phyloP scores from a whole-genome alignment of 805 yeast species.

The Candida xyloterini region DNA sequence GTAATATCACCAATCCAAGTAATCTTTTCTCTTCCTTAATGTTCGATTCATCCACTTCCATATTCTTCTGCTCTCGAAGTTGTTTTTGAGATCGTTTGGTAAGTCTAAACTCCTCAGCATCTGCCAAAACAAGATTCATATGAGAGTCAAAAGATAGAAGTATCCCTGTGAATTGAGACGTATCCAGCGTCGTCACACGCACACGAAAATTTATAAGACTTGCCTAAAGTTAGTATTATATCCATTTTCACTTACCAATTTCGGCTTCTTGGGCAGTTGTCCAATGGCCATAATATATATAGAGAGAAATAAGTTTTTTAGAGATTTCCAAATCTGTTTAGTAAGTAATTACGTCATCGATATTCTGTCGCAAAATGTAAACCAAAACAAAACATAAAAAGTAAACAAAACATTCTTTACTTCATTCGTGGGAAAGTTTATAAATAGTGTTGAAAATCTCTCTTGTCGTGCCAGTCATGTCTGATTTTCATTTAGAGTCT shows the following conservation, averaged over 20 bases:
- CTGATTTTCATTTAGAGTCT: conserved; percentile 21
- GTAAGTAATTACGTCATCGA: conserved; percentile 4
- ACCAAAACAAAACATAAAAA: conserved; percentile 12
- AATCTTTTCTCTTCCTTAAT: conserved; percentile 66
- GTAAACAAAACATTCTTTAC: conserved; percentile 9
- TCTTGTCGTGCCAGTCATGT: conserved; percentile 10
- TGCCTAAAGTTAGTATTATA: conserved; percentile 34
- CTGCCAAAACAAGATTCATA: conserved; percentile 81
- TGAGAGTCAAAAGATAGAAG: conserved; percentile 85
- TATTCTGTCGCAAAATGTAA: conserved; percentile 7
- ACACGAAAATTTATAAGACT: conserved; percentile 74
- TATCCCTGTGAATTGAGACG: conserved; percentile 73
- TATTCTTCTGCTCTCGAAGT: conserved; percentile 13
- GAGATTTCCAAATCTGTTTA: not conserved
- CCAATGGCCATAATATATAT: conserved; percentile 24
- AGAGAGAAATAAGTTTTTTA: not conserved
- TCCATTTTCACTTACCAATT: conserved; percentile 35
- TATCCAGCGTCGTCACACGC: conserved; percentile 72
- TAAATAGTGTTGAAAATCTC: conserved; percentile 2
- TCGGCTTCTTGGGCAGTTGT: conserved; percentile 41
- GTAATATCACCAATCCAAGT: conserved; percentile 74
- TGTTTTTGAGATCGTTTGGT: conserved; percentile 53
- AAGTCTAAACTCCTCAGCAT: conserved; percentile 78
- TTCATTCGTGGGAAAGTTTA: not conserved
- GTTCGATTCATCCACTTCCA: conserved; percentile 32